phyloP scores from a whole-genome alignment of 176 grass and related monocot species.

The Neostapfia colusana region DNA sequence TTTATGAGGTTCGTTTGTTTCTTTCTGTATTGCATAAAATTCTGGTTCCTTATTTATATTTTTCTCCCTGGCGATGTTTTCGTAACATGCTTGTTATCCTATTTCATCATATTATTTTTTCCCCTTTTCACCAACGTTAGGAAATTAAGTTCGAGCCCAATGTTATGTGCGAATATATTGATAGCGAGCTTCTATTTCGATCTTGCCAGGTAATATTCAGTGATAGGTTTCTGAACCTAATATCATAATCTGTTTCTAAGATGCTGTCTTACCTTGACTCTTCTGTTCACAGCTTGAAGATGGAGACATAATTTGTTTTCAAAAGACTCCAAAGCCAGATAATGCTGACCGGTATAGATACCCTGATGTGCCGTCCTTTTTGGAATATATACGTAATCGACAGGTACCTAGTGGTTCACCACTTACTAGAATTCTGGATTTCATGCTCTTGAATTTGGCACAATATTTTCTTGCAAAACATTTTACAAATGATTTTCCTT shows the following conservation, averaged over 20 bases:
- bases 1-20: conserved; percentile 78
- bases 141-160: conserved; percentile 98
- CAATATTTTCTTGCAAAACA: too few relatives aligned
- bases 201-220: conserved; percentile 70
- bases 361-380: conserved; percentile 83
- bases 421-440: conserved; percentile 11
- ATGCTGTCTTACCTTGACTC: conserved; percentile 31
- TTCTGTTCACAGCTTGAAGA: conserved; percentile 75
- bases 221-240: conserved; percentile 4
- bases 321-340: conserved; percentile 63
- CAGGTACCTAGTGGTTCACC: conserved; percentile 51
- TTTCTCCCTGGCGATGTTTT: background rate
- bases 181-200: conserved; percentile 67
- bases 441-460: background rate
- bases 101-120: conserved; percentile 35
- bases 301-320: conserved; percentile 95
- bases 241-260: conserved; percentile 24
- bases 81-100: background rate
- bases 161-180: conserved; percentile 98
- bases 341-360: conserved; percentile 65
- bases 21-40: background rate
- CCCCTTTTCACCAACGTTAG: conserved; percentile 49
- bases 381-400: conserved; percentile 89
- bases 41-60: background rate
- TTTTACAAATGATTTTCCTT: too few relatives aligned